These are phyloP conservation scores for Dichotomopilus funicola DNA, from an alignment of 2,329 filamentous ascomycete genomes.

Conservation along the genomic window DNA sequence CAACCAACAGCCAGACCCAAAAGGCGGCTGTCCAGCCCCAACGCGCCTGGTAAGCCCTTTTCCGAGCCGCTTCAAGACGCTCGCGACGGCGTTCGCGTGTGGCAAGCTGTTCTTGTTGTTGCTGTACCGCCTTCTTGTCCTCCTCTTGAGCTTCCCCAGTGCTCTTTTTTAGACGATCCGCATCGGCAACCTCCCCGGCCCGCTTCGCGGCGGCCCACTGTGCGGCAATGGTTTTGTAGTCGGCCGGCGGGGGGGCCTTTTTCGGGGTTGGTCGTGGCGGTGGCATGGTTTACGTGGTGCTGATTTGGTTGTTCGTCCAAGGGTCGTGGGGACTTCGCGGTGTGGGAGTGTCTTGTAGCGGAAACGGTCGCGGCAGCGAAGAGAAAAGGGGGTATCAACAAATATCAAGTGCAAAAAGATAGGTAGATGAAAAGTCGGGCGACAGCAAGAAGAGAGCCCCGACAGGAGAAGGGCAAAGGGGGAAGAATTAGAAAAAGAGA, in stretches of 20 bases:
- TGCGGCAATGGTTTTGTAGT: conserved; percentile 48
- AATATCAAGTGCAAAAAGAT: too few species aligned
- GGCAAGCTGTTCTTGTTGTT: conserved; percentile 23
- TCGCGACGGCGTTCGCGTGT: conserved; percentile 40
- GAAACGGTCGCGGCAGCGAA: too few species aligned
- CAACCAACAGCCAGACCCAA: conserved; percentile 61
- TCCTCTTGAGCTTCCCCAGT: background rate
- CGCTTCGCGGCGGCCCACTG: conserved; percentile 50
- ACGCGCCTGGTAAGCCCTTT: conserved; percentile 44
- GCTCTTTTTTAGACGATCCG: conserved; percentile 21
- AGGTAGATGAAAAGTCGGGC: too few species aligned
- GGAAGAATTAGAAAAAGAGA: too few species aligned
- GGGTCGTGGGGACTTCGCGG: too few species aligned
- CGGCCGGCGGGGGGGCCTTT: conserved; percentile 28
- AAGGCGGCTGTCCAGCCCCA: conserved; percentile 58
- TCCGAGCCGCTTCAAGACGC: conserved; percentile 42
- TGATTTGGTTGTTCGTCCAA: background rate
- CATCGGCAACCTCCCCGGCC: conserved; percentile 39
- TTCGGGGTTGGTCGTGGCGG: conserved; percentile 21
- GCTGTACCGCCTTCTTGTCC: conserved; percentile 21
- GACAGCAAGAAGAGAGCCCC: too few species aligned
- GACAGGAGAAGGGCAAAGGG: too few species aligned
- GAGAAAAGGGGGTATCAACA: too few species aligned
- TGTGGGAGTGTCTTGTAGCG: too few species aligned
- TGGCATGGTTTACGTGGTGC: conserved; percentile 12